Evolutionary conservation across 345 rosid genomes (phyloP).

Genomic region (Pistacia vera): DNA sequence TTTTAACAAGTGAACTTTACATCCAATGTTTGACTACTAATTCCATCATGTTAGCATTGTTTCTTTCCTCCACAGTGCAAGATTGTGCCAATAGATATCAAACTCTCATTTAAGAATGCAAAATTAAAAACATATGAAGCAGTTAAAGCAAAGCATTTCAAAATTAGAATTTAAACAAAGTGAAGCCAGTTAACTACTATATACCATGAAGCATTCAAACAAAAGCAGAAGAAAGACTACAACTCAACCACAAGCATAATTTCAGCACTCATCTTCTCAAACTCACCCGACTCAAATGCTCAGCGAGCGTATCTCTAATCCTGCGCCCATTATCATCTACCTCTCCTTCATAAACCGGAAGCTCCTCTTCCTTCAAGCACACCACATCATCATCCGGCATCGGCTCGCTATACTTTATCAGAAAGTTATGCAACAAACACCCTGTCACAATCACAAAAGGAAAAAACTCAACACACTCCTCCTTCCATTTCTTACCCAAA

Average conservation of each 20-base stretch:
- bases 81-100: not conserved
- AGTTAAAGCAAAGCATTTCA: not conserved
- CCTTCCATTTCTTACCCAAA: slow-evolving; percentile 64
- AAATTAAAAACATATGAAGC: not conserved
- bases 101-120: not conserved
- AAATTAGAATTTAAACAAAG: not conserved
- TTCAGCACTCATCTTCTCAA: slow-evolving; percentile 32
- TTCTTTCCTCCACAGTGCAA: not conserved
- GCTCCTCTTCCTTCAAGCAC: slow-evolving; percentile 27
- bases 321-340: slow-evolving; percentile 38
- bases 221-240: not conserved
- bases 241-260: not conserved
- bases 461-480: slow-evolving; percentile 53
- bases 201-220: not conserved
- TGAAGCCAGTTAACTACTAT: not conserved
- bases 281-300: slow-evolving; percentile 51
- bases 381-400: slow-evolving; percentile 33
- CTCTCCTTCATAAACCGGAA: slow-evolving; percentile 46
- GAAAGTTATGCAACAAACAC: slow-evolving; percentile 76
- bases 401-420: slow-evolving; percentile 52
- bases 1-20: not conserved
- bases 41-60: not conserved
- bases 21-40: not conserved
- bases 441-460: slow-evolving; percentile 64
- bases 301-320: slow-evolving; percentile 64